phyloP scores from a whole-genome alignment of 2,329 filamentous ascomycete species.

The Monosporascus ibericus region DNA sequence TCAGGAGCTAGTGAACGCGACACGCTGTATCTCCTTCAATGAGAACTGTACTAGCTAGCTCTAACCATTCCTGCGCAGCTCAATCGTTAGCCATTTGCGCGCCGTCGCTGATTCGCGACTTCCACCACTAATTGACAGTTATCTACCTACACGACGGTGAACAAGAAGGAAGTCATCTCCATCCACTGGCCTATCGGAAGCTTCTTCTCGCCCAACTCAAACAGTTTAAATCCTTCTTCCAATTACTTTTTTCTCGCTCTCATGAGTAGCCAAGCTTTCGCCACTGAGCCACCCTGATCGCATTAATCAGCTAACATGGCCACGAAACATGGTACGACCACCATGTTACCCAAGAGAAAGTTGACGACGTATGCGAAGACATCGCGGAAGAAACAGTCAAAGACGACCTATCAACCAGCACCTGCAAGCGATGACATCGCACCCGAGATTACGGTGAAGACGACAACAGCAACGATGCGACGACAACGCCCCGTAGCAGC shows the following conservation, averaged over 20 bases:
- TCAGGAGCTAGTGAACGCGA: too few species aligned
- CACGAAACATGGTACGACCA: conserved; percentile 16
- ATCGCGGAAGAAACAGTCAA: conserved; percentile 18
- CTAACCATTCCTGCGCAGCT: too few species aligned
- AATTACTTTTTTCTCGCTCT: not conserved
- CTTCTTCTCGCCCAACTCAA: not conserved
- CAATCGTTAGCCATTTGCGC: too few species aligned
- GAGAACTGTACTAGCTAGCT: too few species aligned
- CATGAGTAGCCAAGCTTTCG: not conserved
- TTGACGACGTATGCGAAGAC: conserved; percentile 23
- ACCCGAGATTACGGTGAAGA: conserved; percentile 12
- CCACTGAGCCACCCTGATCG: not conserved
- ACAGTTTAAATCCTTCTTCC: not conserved
- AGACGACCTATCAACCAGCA: conserved; percentile 14
- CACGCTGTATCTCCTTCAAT: too few species aligned
- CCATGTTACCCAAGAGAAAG: conserved; percentile 19
- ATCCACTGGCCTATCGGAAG: not conserved
- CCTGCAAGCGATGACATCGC: conserved; percentile 3
- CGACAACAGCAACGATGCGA: conserved; percentile 7
- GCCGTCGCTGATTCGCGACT: too few species aligned
- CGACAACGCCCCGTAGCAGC: conserved; percentile 12
- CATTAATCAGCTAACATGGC: conserved; percentile 15
- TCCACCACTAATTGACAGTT: not conserved
- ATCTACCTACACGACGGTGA: not conserved
- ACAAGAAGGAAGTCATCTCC: not conserved